Percentiles rank a stretch among this genome's conserved stretches.
Conservation (phyloP, 176 grass and related monocot species). For the Melocanna baccifera region DNA sequence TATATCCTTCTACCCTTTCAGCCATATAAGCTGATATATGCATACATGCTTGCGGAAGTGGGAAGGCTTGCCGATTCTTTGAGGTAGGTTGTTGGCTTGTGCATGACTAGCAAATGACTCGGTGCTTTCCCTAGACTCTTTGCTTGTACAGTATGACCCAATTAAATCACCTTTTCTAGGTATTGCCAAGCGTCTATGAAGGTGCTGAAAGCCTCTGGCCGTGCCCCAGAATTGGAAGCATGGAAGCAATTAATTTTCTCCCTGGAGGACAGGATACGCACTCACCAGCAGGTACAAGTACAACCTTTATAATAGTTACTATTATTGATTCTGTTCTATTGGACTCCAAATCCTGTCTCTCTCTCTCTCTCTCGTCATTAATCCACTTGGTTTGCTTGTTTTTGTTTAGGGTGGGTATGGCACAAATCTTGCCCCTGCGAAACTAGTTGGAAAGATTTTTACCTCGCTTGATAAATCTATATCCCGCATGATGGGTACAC, state of each 20-base stretch:
- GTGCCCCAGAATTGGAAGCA: conserved; percentile 81
- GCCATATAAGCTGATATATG: conserved; percentile 97
- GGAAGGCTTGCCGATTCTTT: conserved; percentile 86
- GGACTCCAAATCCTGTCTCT: neutral
- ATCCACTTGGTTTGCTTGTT: neutral
- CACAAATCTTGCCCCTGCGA: conserved; percentile 73
- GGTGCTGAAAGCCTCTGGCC: conserved; percentile 75
- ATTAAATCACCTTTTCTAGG: conserved; percentile 45
- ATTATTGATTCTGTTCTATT: neutral
- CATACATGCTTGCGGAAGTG: conserved; percentile 92
- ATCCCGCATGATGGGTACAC: conserved; percentile 92
- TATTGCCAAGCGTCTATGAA: conserved; percentile 95
- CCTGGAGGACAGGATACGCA: conserved; percentile 83
- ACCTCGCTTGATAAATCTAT: conserved; percentile 82
- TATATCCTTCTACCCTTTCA: conserved; percentile 86
- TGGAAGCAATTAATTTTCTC: conserved; percentile 85
- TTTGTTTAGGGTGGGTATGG: conserved; percentile 77
- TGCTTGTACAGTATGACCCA: conserved; percentile 15
- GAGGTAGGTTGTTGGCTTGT: conserved; percentile 52
- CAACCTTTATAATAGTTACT: neutral
- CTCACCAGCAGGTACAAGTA: conserved; percentile 77
- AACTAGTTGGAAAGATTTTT: conserved; percentile 89
- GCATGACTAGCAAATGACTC: neutral
- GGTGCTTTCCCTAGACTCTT: neutral
- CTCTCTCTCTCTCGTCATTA: neutral